Evolutionary conservation across 106 monocot species (phyloP).

Genomic region (Vanilla planifolia): DNA sequence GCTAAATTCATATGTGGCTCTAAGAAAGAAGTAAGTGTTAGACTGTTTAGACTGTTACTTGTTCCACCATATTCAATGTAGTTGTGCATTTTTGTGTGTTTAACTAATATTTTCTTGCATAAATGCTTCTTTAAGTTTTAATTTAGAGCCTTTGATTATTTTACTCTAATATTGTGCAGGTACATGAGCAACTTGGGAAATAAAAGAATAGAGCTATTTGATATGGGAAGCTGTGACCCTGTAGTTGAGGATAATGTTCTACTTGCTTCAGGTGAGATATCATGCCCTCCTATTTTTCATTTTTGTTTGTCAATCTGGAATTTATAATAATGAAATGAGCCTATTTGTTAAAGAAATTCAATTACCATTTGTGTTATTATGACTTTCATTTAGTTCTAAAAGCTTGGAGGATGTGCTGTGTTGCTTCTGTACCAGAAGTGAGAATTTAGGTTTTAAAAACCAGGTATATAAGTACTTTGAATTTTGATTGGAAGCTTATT

Average conservation of each 20-base stretch:
- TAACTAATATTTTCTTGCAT: not conserved
- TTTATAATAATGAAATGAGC: too few species aligned
- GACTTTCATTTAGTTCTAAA: too few species aligned
- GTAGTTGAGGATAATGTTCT: constrained; percentile 66
- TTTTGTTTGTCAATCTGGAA: too few species aligned
- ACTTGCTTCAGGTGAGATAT: constrained; percentile 69
- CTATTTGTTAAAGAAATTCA: too few species aligned
- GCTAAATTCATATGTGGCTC: constrained; percentile 88
- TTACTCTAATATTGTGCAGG: constrained; percentile 33
- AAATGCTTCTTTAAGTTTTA: not conserved
- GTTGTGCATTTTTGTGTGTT: not conserved
- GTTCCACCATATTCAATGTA: not conserved
- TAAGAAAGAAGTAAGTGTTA: constrained; percentile 88
- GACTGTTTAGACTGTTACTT: not conserved
- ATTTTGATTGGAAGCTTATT: too few species aligned
- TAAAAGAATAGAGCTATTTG: constrained; percentile 96
- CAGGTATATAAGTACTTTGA: too few species aligned
- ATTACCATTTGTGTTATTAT: too few species aligned
- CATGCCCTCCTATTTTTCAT: not conserved
- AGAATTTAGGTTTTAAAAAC: too few species aligned
- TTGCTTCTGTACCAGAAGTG: too few species aligned
- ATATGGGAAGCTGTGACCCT: constrained; percentile 72
- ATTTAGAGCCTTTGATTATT: not conserved
- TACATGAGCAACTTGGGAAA: constrained; percentile 93
- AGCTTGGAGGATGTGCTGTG: too few species aligned